Base-by-base conservation (phyloP, 1,284 basidiomycete genomes). In the Pseudozyma sp. region DNA sequence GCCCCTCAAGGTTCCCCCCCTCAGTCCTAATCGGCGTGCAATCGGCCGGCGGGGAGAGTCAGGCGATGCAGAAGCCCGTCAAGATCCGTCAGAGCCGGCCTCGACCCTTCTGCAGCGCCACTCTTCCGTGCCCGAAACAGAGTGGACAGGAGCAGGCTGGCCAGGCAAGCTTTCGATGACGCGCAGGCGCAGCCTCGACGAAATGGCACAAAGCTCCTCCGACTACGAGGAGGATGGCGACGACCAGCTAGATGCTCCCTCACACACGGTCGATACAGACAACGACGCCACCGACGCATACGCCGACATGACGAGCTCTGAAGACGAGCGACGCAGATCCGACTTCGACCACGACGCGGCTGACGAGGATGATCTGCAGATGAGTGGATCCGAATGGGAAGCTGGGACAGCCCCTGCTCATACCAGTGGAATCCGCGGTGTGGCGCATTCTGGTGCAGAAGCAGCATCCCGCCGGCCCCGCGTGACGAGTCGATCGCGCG, bases 301-400 rank as follows among this genome's bases (percentile, higher is more conserved):
- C 19, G 37, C 43, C 42, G 57, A 56, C 10, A 53, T 57, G 8
- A 54, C 57, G 46, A 61, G 68, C 48, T 56, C 60, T n/a, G 70
- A 73, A 10, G 61, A 65, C 37, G 61, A 63, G 39, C 61, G 14
- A 48, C 16, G 29, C 24, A 50, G 40, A 39, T 29, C 31, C 4
- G 57, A 24, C 11, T 66, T 35, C 37, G 54, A 68, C 34, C 64
- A 59, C 47, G 60, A 68, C 19, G 56, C 54, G 3, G 70, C 64
- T 13, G 70, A 73, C 30, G 65, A 65, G 24, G 70, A 73, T 24
- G 70, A 73, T 19, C 43, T 68, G 42, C 70, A 73, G 47, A 64
- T 73, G 70, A 73, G 70, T 43, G 70, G 70, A 4, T 68, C 64
- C 17, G 70, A 73, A 19, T 73, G 70, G 70, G 70, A 68, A 49